Percentiles rank a stretch among this genome's conserved stretches.
Conservation (phyloP, 352 stramenopile species). For the Thalassiosira livingstoniorum region DNA sequence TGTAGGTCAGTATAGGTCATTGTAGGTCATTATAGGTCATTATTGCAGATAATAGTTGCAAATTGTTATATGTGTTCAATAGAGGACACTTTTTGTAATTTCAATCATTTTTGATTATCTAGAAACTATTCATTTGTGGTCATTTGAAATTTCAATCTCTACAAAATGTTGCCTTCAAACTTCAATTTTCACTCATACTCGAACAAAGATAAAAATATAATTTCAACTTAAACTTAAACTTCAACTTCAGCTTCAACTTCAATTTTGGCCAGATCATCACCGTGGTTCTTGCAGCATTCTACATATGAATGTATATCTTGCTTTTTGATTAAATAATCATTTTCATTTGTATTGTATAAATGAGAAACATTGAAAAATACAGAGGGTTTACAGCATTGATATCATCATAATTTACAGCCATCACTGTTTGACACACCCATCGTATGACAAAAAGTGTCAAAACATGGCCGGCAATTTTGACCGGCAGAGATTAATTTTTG, state of each 20-base stretch:
- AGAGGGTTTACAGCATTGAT: background rate
- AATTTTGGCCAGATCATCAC: background rate
- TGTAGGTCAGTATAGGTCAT: too few relatives aligned
- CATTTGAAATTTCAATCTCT: background rate
- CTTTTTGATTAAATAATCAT: background rate
- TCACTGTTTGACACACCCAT: too few relatives aligned
- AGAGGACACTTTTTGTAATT: background rate
- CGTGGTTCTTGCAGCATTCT: background rate
- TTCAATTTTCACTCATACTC: background rate
- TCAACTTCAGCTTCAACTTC: too few relatives aligned
- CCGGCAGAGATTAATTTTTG: background rate
- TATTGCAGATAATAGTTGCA: background rate
- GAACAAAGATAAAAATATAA: background rate
- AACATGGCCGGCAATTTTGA: background rate
- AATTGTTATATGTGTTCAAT: background rate
- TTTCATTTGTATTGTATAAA: background rate
- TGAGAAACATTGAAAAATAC: background rate
- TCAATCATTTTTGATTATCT: background rate
- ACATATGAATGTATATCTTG: background rate
- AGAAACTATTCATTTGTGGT: background rate
- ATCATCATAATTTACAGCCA: background rate
- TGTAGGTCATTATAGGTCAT: too few relatives aligned
- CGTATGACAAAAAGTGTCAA: background rate
- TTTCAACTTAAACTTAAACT: too few relatives aligned
- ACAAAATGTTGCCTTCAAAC: background rate